Evolutionary conservation across 176 grass and related monocot species (phyloP), one percentile per base, ranked within the genome.

Genomic region (Bothriochloa decipiens): DNA sequence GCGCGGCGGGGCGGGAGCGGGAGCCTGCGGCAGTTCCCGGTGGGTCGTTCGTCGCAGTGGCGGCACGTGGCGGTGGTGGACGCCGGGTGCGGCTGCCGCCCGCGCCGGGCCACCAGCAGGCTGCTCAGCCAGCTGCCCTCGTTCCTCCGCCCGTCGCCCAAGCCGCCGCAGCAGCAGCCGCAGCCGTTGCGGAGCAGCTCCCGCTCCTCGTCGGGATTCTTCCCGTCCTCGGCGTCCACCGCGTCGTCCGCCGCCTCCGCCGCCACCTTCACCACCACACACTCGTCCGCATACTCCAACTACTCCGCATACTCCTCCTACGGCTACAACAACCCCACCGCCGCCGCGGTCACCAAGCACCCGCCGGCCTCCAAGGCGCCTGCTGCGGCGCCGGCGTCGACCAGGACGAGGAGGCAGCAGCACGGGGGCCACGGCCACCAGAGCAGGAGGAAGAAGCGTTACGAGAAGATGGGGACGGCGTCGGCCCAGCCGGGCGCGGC

Each of bases 31-130:
- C 84, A 87, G 68, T 87, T 90, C 62, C 84, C 80, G 23, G 89
- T 87, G 22, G 74, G 80, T 2, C 75, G 75, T 4, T 50, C 47
- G 43, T 32, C 29, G 29, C 29, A 32, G 29, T 73, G 73, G 80
- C 84, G 89, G 0, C 85, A 87, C 84, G 84, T 83, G 61, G 68
- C 84, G 5, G 80, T 90, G 8, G 89, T 90, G 3, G 89, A 90
- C 80, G 16, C 80, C 5, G 89, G 84, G 61, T 90, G 89, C 84
- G 84, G 89, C 9, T 87, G 84, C 89, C 84, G 89, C 12, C 89
- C 84, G 40, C 89, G 84, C 20, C 74, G 80, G 0, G 68, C 80
- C 28, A 70, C 79, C 20, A 26, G 22, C 4, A 22, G 84, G 28
- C 84, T 82, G 46, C 84, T 87, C 28, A 67, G 80, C 79, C 80